Evolutionary conservation across 345 rosid species (phyloP).

Genomic region (Trapa incisa): DNA sequence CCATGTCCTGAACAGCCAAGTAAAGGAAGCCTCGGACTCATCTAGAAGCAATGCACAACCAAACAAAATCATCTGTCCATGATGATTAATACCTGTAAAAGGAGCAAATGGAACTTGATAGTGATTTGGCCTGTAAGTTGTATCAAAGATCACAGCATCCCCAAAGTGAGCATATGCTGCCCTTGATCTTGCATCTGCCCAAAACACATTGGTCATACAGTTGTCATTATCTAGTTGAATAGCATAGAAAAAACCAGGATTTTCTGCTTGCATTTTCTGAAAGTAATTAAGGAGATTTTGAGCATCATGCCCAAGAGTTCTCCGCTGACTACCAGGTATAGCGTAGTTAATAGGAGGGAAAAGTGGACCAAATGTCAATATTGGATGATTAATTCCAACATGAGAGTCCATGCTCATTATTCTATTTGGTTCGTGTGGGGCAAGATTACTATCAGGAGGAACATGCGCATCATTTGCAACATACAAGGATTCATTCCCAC

Average conservation of each 20-base stretch:
- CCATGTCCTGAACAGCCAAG: conserved; percentile 52
- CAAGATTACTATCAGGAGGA: conserved; percentile 26
- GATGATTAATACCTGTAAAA: conserved; percentile 56
- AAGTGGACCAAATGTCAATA: conserved; percentile 20
- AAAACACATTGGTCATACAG: conserved; percentile 55
- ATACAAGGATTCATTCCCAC: conserved; percentile 21
- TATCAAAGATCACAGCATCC: conserved; percentile 52
- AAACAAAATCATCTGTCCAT: conserved; percentile 53
- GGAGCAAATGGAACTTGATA: conserved; percentile 63
- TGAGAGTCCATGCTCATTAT: conserved; percentile 18
- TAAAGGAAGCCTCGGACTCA: conserved; percentile 55
- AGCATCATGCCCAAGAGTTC: conserved; percentile 50
- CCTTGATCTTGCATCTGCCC: conserved; percentile 71
- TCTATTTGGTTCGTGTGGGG: conserved; percentile 22
- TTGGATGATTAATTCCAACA: conserved; percentile 19
- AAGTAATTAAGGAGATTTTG: conserved; percentile 51
- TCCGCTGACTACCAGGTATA: conserved; percentile 26
- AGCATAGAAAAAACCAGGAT: conserved; percentile 57
- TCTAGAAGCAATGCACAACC: conserved; percentile 62
- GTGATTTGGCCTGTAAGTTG: conserved; percentile 59
- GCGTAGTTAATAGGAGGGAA: conserved; percentile 16
- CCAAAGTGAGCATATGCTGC: conserved; percentile 49
- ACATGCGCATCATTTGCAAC: conserved; percentile 22
- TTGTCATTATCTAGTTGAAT: conserved; percentile 55
- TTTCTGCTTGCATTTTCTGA: conserved; percentile 53